Evolutionary conservation across 169 alveolate species (phyloP).

Genomic region (Babesia gibsoni): DNA sequence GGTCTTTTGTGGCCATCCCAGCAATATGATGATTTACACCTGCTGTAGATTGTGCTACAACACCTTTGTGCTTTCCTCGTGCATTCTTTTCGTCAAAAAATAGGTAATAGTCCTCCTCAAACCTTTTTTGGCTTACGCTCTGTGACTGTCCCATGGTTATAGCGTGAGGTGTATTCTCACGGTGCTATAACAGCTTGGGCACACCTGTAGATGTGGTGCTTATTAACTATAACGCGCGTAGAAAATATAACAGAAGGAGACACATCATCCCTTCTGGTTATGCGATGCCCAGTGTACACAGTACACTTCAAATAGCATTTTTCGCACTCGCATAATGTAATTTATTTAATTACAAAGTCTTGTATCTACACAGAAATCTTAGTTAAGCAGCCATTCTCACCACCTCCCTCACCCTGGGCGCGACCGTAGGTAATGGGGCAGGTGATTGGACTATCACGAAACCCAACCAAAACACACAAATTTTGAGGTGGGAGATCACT

Average conservation of each 20-base stretch:
- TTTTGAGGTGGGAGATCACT: not conserved
- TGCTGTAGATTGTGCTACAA: not conserved
- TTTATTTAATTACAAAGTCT: not conserved
- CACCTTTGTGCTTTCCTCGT: not conserved
- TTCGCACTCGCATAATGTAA: not conserved
- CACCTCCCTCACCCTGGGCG: not conserved
- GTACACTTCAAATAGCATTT: not conserved
- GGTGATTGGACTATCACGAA: not conserved
- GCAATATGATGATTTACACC: not conserved
- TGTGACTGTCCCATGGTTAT: slow-evolving; percentile 28
- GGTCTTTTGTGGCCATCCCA: not conserved
- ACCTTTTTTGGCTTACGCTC: slow-evolving; percentile 17
- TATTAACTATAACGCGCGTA: not conserved
- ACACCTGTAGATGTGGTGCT: slow-evolving; percentile 3
- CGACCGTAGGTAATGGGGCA: slow-evolving; percentile 22
- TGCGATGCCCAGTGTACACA: slow-evolving; percentile 1
- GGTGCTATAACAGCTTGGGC: not conserved
- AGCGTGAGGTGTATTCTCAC: not conserved
- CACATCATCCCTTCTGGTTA: not conserved
- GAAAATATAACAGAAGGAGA: not conserved
- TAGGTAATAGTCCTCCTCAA: slow-evolving; percentile 30
- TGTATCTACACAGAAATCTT: not conserved
- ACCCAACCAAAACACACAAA: not conserved
- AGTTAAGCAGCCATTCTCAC: not conserved
- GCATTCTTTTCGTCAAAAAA: slow-evolving; percentile 15